Evolutionary conservation across 2,329 filamentous ascomycete genomes (phyloP), one percentile per base, ranked within the genome.

Genomic region (Akanthomyces muscarius): DNA sequence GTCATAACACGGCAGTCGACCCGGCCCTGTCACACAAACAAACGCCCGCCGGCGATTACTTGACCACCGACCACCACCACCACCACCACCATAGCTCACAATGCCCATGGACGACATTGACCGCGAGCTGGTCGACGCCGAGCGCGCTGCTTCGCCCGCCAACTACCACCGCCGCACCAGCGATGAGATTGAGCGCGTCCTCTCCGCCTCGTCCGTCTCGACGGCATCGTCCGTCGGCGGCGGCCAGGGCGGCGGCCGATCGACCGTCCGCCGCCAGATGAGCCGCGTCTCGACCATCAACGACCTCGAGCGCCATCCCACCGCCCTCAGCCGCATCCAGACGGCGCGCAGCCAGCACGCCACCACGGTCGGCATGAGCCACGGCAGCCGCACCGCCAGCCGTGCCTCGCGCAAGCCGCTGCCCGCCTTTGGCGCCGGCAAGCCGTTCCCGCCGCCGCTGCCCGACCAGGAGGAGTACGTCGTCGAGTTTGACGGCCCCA

Each of bases 401-500:
- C 77, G 83, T 55, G 79, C 83, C 55, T 85, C 80, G 5, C 79
- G 72, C 61, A 86, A 77, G 70, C 86, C 89, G 0, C 71, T 92
- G 62, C 90, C 90, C 1, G 75, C 77, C 7, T 91, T 92, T 73
- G 90, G 90, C 42, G 86, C 80, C 61, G 89, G 88, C n/a, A 93
- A 92, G 76, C 81, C 86, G 0, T 91, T 86, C 69, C 90, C 90
- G 3, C 89, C 89, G 4, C 80, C 78, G 0, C 72, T 93, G 48
- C 89, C 89, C 2, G 85, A 87, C 16, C 81, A 83, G 68, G 90
- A 93, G 69, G 86, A 90, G 66, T 94, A 93, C 71, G 89, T 92
- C 0, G 90, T 93, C 50, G 90, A 92, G 74, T 97, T 96, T 71
- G 89, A 93, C 68, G 92, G 92, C 0, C 88, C 86, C 1, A 83